These are phyloP conservation scores for Prunus yedoensis DNA, from an alignment of 331 rosid genomes.

Conservation along the genomic window DNA sequence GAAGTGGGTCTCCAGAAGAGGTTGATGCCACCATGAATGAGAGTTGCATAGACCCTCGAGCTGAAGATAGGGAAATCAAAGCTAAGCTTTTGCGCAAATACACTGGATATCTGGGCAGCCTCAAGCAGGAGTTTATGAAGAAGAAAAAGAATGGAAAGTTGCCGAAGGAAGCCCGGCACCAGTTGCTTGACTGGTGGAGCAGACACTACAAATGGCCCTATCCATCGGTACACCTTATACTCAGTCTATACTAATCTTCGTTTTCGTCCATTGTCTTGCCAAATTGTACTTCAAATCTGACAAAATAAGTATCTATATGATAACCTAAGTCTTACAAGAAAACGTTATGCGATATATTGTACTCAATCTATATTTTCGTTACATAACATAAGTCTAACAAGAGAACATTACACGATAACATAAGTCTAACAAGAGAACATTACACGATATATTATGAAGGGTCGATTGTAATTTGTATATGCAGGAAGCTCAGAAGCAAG, in stretches of 20 bases:
- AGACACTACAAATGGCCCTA: constrained; percentile 58
- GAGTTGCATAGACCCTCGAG: constrained; percentile 26
- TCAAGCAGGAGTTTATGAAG: constrained; percentile 47
- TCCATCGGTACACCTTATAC: constrained; percentile 35
- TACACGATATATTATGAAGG: not conserved
- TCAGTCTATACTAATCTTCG: not conserved
- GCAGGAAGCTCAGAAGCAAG: constrained; percentile 51
- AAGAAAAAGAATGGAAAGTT: constrained; percentile 53
- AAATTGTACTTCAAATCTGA: not conserved
- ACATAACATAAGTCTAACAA: too few species aligned
- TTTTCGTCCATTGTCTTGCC: not conserved
- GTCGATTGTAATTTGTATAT: not conserved
- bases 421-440: not conserved
- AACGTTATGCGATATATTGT: too few species aligned
- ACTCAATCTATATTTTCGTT: too few species aligned
- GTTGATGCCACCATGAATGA: constrained; percentile 24
- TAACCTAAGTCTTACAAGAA: too few species aligned
- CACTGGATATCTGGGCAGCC: constrained; percentile 43
- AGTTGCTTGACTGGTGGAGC: constrained; percentile 54
- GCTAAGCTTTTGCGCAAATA: constrained; percentile 43
- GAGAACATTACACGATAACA: too few species aligned
- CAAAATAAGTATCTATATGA: too few species aligned
- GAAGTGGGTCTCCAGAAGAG: constrained; percentile 25
- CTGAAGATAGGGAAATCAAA: constrained; percentile 34
- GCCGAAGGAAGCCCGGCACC: constrained; percentile 49